Conservation (phyloP, 2,329 filamentous ascomycete genomes). For the Verticillium nonalfalfae region DNA sequence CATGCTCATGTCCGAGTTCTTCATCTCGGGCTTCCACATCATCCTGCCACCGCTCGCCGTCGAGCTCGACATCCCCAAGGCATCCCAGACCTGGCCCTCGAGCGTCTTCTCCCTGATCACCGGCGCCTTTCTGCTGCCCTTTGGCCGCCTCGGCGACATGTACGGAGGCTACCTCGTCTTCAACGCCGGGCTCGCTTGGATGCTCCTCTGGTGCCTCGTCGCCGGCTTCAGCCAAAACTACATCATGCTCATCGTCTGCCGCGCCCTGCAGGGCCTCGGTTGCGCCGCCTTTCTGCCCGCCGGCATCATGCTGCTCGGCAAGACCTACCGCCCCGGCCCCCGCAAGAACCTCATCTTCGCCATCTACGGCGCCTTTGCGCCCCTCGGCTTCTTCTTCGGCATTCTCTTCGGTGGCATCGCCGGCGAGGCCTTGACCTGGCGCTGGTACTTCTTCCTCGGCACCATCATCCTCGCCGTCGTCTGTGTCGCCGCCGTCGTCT, state of each 20-base stretch:
- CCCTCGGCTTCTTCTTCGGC: constrained; percentile 54
- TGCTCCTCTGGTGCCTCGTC: constrained; percentile 61
- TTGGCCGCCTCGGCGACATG: constrained; percentile 56
- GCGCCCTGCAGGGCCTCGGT: constrained; percentile 69
- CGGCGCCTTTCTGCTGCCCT: constrained; percentile 54
- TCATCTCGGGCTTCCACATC: constrained; percentile 70
- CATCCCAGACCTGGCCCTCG: constrained; percentile 57
- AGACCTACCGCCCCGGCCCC: constrained; percentile 62
- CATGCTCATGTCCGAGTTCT: constrained; percentile 65
- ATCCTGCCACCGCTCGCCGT: constrained; percentile 60
- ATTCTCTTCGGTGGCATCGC: constrained; percentile 61
- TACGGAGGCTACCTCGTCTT: constrained; percentile 58
- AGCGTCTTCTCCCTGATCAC: constrained; percentile 54
- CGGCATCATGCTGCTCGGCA: constrained; percentile 63
- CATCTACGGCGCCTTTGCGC: constrained; percentile 52
- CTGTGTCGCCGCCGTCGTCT: constrained; percentile 34
- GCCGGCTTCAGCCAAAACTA: constrained; percentile 63
- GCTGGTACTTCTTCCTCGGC: constrained; percentile 68
- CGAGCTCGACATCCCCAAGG: constrained; percentile 57
- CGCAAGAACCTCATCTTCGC: constrained; percentile 63
- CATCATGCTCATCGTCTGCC: constrained; percentile 66
- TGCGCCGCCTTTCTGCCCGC: constrained; percentile 67
- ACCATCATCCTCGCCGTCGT: constrained; percentile 34
- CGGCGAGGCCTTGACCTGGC: constrained; percentile 55
- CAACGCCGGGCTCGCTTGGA: constrained; percentile 55